These are phyloP conservation scores for Cladophialophora exuberans DNA, from an alignment of 2,329 filamentous ascomycete species.

Conservation along the genomic window DNA sequence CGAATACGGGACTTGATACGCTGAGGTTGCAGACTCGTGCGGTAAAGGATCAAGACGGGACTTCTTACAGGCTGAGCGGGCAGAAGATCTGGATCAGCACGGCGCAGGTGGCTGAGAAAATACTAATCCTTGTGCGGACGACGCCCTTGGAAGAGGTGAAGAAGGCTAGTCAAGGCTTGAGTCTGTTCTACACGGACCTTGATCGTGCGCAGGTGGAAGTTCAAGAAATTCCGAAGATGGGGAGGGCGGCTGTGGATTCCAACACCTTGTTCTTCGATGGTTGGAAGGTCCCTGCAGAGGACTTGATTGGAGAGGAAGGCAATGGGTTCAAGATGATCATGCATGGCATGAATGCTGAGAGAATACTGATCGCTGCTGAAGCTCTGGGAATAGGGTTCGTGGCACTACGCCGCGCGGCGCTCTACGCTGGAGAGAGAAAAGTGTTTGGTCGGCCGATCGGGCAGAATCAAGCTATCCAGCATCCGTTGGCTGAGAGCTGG, in stretches of 20 bases:
- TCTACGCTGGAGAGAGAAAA: slow-evolving; percentile 53
- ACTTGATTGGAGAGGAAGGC: slow-evolving; percentile 48
- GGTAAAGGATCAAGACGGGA: slow-evolving; percentile 32
- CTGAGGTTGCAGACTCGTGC: slow-evolving; percentile 45
- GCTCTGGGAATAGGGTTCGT: slow-evolving; percentile 52
- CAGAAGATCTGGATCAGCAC: slow-evolving; percentile 53
- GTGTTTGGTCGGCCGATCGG: slow-evolving; percentile 64
- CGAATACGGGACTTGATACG: slow-evolving; percentile 50
- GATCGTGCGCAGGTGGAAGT: slow-evolving; percentile 43
- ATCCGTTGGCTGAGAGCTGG: slow-evolving; percentile 61
- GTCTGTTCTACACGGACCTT: slow-evolving; percentile 51
- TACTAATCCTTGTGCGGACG: slow-evolving; percentile 47
- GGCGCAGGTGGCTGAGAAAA: slow-evolving; percentile 49
- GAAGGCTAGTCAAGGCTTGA: slow-evolving; percentile 48
- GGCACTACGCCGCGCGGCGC: slow-evolving; percentile 45
- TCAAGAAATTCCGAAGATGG: slow-evolving; percentile 52
- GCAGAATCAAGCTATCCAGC: slow-evolving; percentile 62
- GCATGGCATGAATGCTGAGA: slow-evolving; percentile 45
- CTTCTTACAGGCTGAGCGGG: slow-evolving; percentile 46
- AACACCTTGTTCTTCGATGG: slow-evolving; percentile 51
- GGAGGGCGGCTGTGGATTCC: slow-evolving; percentile 48
- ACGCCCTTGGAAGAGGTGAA: slow-evolving; percentile 46
- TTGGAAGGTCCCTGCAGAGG: slow-evolving; percentile 45
- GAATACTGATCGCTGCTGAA: slow-evolving; percentile 43
- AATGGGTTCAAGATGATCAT: slow-evolving; percentile 51